Base-by-base conservation (phyloP, 78 protist species). In the Dictyostelium brefeldianum region DNA sequence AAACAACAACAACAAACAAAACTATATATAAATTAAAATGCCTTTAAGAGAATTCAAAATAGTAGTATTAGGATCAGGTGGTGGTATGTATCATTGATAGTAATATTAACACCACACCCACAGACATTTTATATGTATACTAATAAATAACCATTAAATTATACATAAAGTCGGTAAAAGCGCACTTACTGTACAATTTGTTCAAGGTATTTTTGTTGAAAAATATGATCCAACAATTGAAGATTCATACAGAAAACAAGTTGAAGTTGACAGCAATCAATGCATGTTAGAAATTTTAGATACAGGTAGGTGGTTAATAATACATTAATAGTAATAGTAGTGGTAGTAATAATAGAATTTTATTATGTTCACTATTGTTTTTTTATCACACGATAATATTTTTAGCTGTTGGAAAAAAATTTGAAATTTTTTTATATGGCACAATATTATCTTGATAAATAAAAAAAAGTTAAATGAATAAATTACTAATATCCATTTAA, bases 241-340 rank as follows among this genome's bases (percentile, higher is more conserved):
- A 84, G 99, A 98, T 89, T 70, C 96, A 43, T 97, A 98, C 94
- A 94, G 99, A 53, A 98, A 97, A 83, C 98, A 96, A 73, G 96
- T 95, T 14, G 94, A 95, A 56, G 91, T 98, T 22, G 99, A 98
- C 65, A 98, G 96, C 12, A 71, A 91, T 51, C 91, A 94, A 46
- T 85, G 96, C 59, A 75, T 97, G 87, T 97, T 98, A 25, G 98
- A 98, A 69, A 97, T 98, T 22, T 91, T 98, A 54, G 99, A 98
- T 94, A 98, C 99, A 25, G 99, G 99, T 36, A 99, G 98, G 54
- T 73, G 1, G 2, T 36, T 36, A 36, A 36, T 36, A 80, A 20
- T 22, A 53, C 41, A 18, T 4, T 2, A 12, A 51, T 4, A 12
- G 4, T 4, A 51, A 27, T 7, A 67, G 5, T 1, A 6, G 1